Conservation (phyloP, 768 basidiomycete species). For the Trametes cingulata region DNA sequence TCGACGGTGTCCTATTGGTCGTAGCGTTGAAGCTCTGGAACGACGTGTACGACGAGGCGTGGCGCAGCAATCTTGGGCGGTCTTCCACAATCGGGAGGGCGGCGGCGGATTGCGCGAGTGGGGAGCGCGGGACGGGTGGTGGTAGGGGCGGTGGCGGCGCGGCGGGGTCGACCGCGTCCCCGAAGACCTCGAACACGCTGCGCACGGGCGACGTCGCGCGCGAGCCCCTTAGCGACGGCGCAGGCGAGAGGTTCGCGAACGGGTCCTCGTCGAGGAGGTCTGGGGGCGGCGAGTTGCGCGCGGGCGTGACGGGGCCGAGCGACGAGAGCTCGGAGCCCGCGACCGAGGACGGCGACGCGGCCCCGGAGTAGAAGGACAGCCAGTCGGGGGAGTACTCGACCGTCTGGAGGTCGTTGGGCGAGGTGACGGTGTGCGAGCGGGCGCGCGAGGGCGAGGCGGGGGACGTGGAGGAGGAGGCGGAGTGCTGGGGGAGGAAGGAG, state of each 20-base stretch:
- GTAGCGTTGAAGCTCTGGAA: background rate
- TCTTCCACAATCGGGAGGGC: background rate
- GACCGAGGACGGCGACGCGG: slow-evolving; percentile 15
- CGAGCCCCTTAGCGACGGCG: slow-evolving; percentile 21
- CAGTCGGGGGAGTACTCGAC: slow-evolving; percentile 23
- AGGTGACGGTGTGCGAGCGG: slow-evolving; percentile 20
- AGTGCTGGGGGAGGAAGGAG: slow-evolving; percentile 41
- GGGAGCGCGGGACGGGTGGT: slow-evolving; percentile 18
- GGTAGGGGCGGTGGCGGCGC: background rate
- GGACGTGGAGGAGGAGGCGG: slow-evolving; percentile 10
- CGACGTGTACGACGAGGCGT: slow-evolving; percentile 14
- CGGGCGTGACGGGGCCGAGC: slow-evolving; percentile 18
- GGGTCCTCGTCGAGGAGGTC: slow-evolving; percentile 70
- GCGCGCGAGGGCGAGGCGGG: slow-evolving; percentile 15
- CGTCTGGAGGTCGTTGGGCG: slow-evolving; percentile 30
- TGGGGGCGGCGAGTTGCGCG: slow-evolving; percentile 33
- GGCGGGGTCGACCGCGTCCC: background rate
- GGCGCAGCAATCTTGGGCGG: slow-evolving; percentile 4
- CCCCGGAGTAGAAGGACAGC: slow-evolving; percentile 20
- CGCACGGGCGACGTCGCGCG: slow-evolving; percentile 21
- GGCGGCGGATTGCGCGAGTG: slow-evolving; percentile 17
- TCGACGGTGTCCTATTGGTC: background rate
- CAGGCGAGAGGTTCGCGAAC: slow-evolving; percentile 59
- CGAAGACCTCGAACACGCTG: slow-evolving; percentile 17
- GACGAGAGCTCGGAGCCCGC: slow-evolving; percentile 19